Percentiles rank a stretch among this genome's conserved stretches.
phyloP scores from a whole-genome alignment of 2,329 filamentous ascomycete genomes.

The Microsporum canis region DNA sequence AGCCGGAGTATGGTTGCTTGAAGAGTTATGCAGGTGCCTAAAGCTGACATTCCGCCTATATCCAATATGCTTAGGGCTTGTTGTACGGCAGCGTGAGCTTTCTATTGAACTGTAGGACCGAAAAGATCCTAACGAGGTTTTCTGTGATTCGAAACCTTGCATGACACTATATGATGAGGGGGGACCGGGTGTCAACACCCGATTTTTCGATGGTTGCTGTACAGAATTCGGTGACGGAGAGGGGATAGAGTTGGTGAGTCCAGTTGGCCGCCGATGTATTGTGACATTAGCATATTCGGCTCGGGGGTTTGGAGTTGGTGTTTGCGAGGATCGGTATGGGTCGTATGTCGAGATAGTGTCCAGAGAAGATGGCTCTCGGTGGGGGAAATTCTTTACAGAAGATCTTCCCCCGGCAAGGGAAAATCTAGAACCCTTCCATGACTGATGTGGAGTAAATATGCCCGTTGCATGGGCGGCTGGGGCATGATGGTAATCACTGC shows the following conservation, averaged over 20 bases:
- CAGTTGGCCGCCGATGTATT: constrained; percentile 45
- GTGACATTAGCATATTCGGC: constrained; percentile 56
- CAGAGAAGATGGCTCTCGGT: constrained; percentile 33
- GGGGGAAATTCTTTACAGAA: constrained; percentile 39
- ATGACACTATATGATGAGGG: constrained; percentile 8
- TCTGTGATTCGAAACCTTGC: constrained; percentile 20
- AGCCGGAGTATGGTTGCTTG: constrained; percentile 22
- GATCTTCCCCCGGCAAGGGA: constrained; percentile 47
- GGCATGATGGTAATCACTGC: constrained; percentile 83
- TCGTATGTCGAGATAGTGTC: constrained; percentile 59
- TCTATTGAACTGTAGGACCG: constrained; percentile 40
- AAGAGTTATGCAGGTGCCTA: constrained; percentile 40
- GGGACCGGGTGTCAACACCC: not conserved
- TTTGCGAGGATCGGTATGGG: constrained; percentile 62
- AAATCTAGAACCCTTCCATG: constrained; percentile 43
- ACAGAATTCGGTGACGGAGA: not conserved
- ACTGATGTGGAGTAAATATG: constrained; percentile 8
- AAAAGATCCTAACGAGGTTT: constrained; percentile 28
- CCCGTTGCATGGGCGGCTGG: constrained; percentile 21
- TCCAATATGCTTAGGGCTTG: constrained; percentile 26
- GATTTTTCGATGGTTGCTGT: not conserved
- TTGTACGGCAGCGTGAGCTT: constrained; percentile 30
- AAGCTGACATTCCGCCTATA: constrained; percentile 55
- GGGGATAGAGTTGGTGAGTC: not conserved
- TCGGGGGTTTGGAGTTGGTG: constrained; percentile 39